A percentile compares a stretch with the other conserved stretches of the same genome.
Conservation (phyloP, 192 early-diverging fungal species). For the Backusella luteola region DNA sequence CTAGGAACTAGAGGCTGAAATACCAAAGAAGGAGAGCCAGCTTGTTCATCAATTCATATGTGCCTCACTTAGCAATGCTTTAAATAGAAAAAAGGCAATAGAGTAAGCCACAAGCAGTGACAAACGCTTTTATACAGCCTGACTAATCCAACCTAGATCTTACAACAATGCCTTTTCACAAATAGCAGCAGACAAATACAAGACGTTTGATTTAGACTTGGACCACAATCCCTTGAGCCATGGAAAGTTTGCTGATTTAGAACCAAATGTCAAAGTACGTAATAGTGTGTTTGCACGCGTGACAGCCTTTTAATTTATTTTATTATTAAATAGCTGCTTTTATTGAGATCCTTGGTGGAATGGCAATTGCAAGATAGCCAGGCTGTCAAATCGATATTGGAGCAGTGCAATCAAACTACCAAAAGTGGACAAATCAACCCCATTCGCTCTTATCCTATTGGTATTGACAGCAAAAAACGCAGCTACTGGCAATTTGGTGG, state of each 20-base stretch:
- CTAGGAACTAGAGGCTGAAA: constrained; percentile 23
- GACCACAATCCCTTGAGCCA: constrained; percentile 24
- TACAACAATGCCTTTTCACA: constrained; percentile 14
- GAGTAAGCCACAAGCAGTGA: constrained; percentile 15
- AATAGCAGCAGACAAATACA: constrained; percentile 16
- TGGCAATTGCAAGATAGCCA: constrained; percentile 34
- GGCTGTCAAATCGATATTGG: constrained; percentile 16
- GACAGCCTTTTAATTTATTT: not conserved
- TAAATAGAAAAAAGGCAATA: constrained; percentile 26
- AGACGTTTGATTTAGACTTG: constrained; percentile 19
- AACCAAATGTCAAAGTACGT: constrained; percentile 28
- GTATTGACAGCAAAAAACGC: constrained; percentile 27
- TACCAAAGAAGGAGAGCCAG: constrained; percentile 11
- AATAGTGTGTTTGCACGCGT: not conserved
- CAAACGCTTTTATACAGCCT: not conserved
- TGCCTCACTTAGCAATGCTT: constrained; percentile 15
- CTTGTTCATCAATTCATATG: constrained; percentile 18
- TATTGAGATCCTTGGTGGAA: constrained; percentile 27
- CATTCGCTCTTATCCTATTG: constrained; percentile 12
- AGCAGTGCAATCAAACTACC: not conserved
- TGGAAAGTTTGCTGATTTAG: constrained; percentile 14
- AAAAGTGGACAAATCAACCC: constrained; percentile 20
- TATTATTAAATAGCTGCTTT: constrained; percentile 12
- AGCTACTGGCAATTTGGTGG: constrained; percentile 38
- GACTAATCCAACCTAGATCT: not conserved